Percentiles rank a stretch among this genome's conserved stretches.
These are phyloP conservation scores for Lentinus tigrinus DNA, from an alignment of 768 basidiomycete species.

Conservation along the genomic window DNA sequence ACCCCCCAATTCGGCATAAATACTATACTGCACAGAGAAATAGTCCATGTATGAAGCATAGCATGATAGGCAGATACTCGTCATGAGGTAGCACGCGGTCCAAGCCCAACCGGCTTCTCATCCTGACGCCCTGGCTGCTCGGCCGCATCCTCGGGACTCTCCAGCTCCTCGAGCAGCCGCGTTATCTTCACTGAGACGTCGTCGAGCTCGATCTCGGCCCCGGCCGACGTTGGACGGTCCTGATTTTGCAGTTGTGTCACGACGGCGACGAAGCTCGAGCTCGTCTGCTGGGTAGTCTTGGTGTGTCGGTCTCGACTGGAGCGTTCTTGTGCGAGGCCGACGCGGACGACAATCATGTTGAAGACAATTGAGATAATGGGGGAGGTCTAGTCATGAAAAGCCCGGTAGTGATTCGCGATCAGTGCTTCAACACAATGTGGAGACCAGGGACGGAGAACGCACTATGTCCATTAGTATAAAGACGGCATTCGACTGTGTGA, in stretches of 20 bases:
- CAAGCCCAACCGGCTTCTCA: too few species aligned
- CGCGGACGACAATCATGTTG: slow-evolving; percentile 42
- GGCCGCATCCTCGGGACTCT: too few species aligned
- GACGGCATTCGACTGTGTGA: slow-evolving; percentile 1
- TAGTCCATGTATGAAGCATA: too few species aligned
- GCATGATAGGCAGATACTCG: too few species aligned
- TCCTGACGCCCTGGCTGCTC: too few species aligned
- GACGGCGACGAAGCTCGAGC: background rate
- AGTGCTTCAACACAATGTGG: background rate
- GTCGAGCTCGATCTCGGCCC: background rate
- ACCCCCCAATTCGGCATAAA: too few species aligned
- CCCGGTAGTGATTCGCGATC: background rate
- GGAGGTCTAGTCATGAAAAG: too few species aligned
- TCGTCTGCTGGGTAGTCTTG: background rate
- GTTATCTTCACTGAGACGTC: background rate
- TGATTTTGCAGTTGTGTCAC: background rate
- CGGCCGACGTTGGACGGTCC: background rate
- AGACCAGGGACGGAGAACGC: background rate
- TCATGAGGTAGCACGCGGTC: too few species aligned
- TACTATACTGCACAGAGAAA: too few species aligned
- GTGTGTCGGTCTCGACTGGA: background rate
- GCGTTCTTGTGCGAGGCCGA: slow-evolving; percentile 22
- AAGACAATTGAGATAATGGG: slow-evolving; percentile 43
- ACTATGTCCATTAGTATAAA: slow-evolving; percentile 8
- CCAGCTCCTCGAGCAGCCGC: too few species aligned